Conservation (phyloP, 2,329 filamentous ascomycete genomes). For the Cladobotryum mycophilum region DNA sequence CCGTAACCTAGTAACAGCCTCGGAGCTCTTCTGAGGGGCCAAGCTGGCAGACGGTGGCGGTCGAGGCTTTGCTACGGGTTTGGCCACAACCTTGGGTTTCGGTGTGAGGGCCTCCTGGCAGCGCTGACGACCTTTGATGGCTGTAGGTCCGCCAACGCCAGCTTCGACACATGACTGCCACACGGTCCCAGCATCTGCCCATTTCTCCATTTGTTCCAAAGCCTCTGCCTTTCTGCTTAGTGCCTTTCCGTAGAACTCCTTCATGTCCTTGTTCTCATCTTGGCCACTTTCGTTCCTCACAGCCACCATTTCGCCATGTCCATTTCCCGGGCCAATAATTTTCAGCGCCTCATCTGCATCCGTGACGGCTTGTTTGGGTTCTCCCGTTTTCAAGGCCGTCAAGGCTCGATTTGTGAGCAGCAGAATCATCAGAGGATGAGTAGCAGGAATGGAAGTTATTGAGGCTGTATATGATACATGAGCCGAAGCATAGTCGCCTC, state of each 20-base stretch:
- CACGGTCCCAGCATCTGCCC: slow-evolving; percentile 71
- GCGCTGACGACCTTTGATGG: slow-evolving; percentile 77
- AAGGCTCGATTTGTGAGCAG: slow-evolving; percentile 86
- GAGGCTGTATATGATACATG: slow-evolving; percentile 77
- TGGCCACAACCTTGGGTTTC: slow-evolving; percentile 48
- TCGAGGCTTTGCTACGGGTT: slow-evolving; percentile 40
- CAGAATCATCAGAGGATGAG: slow-evolving; percentile 81
- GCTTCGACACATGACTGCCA: slow-evolving; percentile 82
- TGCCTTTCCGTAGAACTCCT: slow-evolving; percentile 88
- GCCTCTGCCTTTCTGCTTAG: slow-evolving; percentile 93
- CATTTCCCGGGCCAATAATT: slow-evolving; percentile 72
- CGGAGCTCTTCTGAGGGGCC: slow-evolving; percentile 50
- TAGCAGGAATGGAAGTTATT: slow-evolving; percentile 64
- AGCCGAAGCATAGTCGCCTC: slow-evolving; percentile 84
- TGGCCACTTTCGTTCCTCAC: slow-evolving; percentile 52
- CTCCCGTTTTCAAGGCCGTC: slow-evolving; percentile 84
- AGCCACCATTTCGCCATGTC: slow-evolving; percentile 73
- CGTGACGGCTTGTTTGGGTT: slow-evolving; percentile 77
- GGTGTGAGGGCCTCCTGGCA: slow-evolving; percentile 82
- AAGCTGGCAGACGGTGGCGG: slow-evolving; percentile 38
- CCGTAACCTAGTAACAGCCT: slow-evolving; percentile 75
- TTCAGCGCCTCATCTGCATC: slow-evolving; percentile 77
- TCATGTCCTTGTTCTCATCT: slow-evolving; percentile 73
- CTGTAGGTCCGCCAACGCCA: slow-evolving; percentile 77
- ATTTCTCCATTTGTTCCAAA: slow-evolving; percentile 90